Percentiles rank a stretch among this genome's conserved stretches.
These are phyloP conservation scores for Pleurotus ostreatus DNA, from an alignment of 768 basidiomycete species.

Conservation along the genomic window DNA sequence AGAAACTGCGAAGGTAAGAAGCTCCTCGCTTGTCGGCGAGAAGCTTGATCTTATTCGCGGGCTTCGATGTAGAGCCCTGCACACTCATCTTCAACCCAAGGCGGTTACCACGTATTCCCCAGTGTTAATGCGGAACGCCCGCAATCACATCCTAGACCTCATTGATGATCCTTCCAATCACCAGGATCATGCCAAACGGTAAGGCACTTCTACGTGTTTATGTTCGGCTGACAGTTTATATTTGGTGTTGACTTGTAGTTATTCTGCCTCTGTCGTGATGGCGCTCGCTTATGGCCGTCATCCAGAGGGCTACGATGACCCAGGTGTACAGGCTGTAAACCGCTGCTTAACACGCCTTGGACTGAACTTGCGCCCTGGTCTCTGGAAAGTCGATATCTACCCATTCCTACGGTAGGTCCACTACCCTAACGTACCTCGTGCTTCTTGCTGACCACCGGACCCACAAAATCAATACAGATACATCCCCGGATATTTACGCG, in stretches of 20 bases:
- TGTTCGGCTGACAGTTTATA: not conserved
- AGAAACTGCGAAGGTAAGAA: constrained; percentile 53
- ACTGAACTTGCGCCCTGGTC: constrained; percentile 35
- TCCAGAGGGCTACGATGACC: constrained; percentile 38
- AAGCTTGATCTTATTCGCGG: not conserved
- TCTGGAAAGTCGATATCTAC: constrained; percentile 45
- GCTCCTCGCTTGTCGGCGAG: not conserved
- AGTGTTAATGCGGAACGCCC: constrained; percentile 41
- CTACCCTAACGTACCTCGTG: not conserved
- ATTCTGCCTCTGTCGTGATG: constrained; percentile 48
- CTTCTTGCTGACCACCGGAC: not conserved
- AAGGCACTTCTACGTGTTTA: not conserved
- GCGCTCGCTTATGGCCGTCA: constrained; percentile 45
- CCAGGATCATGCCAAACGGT: constrained; percentile 52
- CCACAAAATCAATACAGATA: constrained; percentile 24
- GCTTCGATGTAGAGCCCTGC: constrained; percentile 40
- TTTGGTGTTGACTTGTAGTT: constrained; percentile 22
- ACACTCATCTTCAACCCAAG: constrained; percentile 56
- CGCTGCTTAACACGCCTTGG: constrained; percentile 43
- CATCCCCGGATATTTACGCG: constrained; percentile 59
- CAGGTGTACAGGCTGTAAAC: constrained; percentile 43
- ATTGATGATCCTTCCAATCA: constrained; percentile 39
- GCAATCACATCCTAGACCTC: constrained; percentile 41
- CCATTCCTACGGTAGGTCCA: constrained; percentile 34
- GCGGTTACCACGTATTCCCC: constrained; percentile 44